These are phyloP conservation scores for Fonsecaea monophora DNA, from an alignment of 2,329 filamentous ascomycete species.

Conservation along the genomic window DNA sequence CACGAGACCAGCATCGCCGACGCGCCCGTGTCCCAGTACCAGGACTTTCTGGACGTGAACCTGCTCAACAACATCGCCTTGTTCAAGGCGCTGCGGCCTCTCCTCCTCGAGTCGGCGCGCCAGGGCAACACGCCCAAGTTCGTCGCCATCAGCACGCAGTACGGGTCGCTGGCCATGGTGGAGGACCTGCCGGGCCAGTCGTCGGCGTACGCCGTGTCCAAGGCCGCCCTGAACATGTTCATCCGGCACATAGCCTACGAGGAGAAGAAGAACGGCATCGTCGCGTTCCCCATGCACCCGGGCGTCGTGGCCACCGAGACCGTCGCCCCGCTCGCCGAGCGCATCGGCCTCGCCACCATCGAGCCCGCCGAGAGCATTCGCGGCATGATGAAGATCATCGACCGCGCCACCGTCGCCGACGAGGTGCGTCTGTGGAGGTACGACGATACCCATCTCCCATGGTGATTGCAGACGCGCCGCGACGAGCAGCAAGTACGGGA, in stretches of 20 bases:
- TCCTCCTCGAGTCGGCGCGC: conserved; percentile 23
- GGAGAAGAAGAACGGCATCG: conserved; percentile 46
- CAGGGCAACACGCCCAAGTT: conserved; percentile 27
- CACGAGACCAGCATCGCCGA: conserved; percentile 25
- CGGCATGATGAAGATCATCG: conserved; percentile 49
- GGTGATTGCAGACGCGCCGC: conserved; percentile 25
- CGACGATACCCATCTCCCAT: conserved; percentile 37
- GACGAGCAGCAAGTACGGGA: background rate
- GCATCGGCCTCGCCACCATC: conserved; percentile 50
- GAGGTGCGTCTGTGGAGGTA: conserved; percentile 39
- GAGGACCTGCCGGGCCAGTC: conserved; percentile 27
- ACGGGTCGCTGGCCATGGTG: conserved; percentile 29
- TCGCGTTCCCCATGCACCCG: conserved; percentile 52
- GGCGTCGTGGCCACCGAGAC: conserved; percentile 54
- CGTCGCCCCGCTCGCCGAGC: conserved; percentile 17
- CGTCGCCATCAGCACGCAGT: conserved; percentile 30
- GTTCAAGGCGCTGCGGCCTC: conserved; percentile 25
- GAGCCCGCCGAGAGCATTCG: conserved; percentile 48
- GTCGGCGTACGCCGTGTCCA: conserved; percentile 50
- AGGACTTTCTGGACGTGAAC: conserved; percentile 29
- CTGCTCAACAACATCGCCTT: conserved; percentile 29
- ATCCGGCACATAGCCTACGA: conserved; percentile 51
- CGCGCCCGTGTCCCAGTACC: conserved; percentile 20
- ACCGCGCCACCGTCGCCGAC: conserved; percentile 42
- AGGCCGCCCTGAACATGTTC: conserved; percentile 55